Evolutionary conservation across 2,329 filamentous ascomycete genomes (phyloP), one percentile per base, ranked within the genome.

Genomic region (Venturia nashicola): DNA sequence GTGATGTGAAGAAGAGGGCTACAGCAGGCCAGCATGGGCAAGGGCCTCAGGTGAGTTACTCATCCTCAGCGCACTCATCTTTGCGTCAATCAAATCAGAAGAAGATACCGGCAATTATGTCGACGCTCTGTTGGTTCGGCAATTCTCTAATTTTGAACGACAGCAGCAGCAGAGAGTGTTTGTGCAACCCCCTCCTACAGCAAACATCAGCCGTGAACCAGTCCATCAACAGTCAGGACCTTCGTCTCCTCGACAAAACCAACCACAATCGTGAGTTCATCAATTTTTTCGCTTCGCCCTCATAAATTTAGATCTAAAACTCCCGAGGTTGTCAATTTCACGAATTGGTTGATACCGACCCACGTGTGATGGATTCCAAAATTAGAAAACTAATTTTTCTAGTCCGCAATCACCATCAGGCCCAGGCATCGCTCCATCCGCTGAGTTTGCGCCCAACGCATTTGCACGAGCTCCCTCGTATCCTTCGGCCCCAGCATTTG

Each of bases 371-470:
- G 5, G 20, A 46, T 27, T 27, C 63, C 62, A 44, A 8, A 27
- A 8, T 46, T 48, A 27, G 46, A 27, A 14, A 51, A 20, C 46
- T 51, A 27, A 51, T 27, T 11, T 51, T 4, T 51, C 23, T 40
- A 23, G 32, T 36, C n/a, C 59, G 23, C 40, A 44, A 62, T 36
- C 51, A 57, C 51, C 32, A 36, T 40, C 51, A 34, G 23, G 59
- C 39, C 51, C 61, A 34, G 34, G 39, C 36, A 36, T 14, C 27
- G 27, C 67, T 70, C 88, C 89, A 0, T 91, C 91, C 67, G 89
- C 88, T 1, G 70, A 71, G n/a, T 55, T 71, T 5, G 71, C 72
- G 32, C 68, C 72, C 55, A 61, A 65, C 34, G 65, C 60, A 16
- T 66, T 60, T 48, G 23, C 59, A 39, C 34, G 43, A n/a, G 20